Percentiles rank a stretch among this genome's conserved stretches.
Evolutionary conservation across 1,139 yeast genomes (phyloP).

Genomic region (Lodderomyces theae): DNA sequence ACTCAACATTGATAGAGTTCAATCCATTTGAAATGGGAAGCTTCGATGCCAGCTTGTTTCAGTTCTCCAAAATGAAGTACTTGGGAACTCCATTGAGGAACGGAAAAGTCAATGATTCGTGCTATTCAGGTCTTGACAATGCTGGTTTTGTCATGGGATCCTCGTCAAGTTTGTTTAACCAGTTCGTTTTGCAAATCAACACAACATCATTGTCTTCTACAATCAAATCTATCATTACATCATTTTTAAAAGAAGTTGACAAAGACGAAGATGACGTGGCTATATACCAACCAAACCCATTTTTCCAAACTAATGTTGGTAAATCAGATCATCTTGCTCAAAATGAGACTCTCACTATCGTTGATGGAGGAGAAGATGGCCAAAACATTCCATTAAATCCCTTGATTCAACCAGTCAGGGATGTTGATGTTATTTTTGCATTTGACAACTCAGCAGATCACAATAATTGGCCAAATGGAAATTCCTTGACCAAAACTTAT

Average conservation of each 20-base stretch:
- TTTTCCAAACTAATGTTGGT: conserved; percentile 45
- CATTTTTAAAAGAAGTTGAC: conserved; percentile 47
- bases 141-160: conserved; percentile 85
- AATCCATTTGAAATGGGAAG: conserved; percentile 85
- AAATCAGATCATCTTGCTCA: conserved; percentile 24
- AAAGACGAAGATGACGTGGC: conserved; percentile 43
- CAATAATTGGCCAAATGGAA: conserved; percentile 43
- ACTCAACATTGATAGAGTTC: conserved; percentile 75
- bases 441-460: conserved; percentile 51
- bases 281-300: conserved; percentile 53
- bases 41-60: conserved; percentile 75
- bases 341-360: conserved; percentile 36
- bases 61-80: conserved; percentile 68
- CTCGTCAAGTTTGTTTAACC: conserved; percentile 78
- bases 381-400: conserved; percentile 43
- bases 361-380: conserved; percentile 47
- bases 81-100: conserved; percentile 65
- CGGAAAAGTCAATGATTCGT: conserved; percentile 46
- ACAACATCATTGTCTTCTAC: conserved; percentile 53
- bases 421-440: conserved; percentile 44
- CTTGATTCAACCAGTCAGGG: conserved; percentile 37
- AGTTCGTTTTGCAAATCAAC: conserved; percentile 64
- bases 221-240: conserved; percentile 39
- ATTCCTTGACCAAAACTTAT: conserved; percentile 47
- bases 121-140: conserved; percentile 74